phyloP scores from a whole-genome alignment of 306 rosid genomes.

The Oemleria cerasiformis region DNA sequence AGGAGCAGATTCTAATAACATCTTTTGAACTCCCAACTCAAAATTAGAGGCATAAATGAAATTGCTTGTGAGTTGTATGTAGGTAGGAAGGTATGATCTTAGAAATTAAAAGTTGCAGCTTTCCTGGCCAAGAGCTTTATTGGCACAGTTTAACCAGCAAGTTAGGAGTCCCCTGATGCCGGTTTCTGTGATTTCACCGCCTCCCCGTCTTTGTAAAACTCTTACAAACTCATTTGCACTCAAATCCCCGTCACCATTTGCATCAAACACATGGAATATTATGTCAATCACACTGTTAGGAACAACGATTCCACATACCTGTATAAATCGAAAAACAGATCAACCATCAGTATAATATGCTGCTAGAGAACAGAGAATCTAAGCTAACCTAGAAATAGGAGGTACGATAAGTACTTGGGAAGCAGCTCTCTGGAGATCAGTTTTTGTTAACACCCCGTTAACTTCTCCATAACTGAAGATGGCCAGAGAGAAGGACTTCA shows the following conservation, averaged over 20 bases:
- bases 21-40: not conserved
- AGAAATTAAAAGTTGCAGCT: constrained; percentile 29
- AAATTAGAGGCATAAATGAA: constrained; percentile 2
- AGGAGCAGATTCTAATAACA: not conserved
- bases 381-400: not conserved
- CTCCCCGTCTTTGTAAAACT: constrained; percentile 54
- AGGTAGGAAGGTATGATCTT: not conserved
- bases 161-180: constrained; percentile 45
- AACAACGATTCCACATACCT: constrained; percentile 66
- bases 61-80: not conserved
- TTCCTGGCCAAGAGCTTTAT: constrained; percentile 38
- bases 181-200: constrained; percentile 1
- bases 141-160: constrained; percentile 54
- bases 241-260: constrained; percentile 55
- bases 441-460: constrained; percentile 56
- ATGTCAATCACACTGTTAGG: constrained; percentile 58
- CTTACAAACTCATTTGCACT: constrained; percentile 62
- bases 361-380: not conserved
- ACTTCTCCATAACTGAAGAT: constrained; percentile 75
- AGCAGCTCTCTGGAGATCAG: constrained; percentile 82
- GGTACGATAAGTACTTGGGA: constrained; percentile 46
- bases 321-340: constrained; percentile 7
- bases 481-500: constrained; percentile 63
- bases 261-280: constrained; percentile 71
- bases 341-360: not conserved